phyloP scores from a whole-genome alignment of 2,329 filamentous ascomycete genomes.

The Diatrype stigma region DNA sequence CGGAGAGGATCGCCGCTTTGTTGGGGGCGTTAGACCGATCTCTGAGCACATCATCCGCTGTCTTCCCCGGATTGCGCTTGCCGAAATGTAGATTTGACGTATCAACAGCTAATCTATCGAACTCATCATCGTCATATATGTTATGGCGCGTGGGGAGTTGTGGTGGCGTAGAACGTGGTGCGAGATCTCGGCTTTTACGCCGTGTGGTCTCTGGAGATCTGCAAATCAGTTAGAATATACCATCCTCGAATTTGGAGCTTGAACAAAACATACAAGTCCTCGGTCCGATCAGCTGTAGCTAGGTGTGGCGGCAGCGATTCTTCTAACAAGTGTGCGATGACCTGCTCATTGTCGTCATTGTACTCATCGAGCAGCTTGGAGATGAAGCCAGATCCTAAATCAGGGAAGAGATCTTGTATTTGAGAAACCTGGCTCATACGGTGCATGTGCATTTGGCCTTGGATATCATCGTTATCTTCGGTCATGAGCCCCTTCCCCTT shows the following conservation, averaged over 20 bases:
- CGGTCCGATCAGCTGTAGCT: slow-evolving; percentile 56
- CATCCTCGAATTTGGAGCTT: neutral
- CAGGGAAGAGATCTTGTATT: slow-evolving; percentile 89
- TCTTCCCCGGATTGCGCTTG: slow-evolving; percentile 58
- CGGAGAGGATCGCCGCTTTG: slow-evolving; percentile 84
- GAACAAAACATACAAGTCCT: slow-evolving; percentile 51
- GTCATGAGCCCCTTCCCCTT: slow-evolving; percentile 58
- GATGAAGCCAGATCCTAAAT: slow-evolving; percentile 79
- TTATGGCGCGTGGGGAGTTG: slow-evolving; percentile 61
- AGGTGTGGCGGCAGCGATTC: slow-evolving; percentile 69
- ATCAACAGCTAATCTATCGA: slow-evolving; percentile 66
- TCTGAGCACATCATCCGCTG: slow-evolving; percentile 67
- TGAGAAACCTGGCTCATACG: slow-evolving; percentile 80
- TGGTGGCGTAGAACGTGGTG: slow-evolving; percentile 56
- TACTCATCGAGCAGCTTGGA: slow-evolving; percentile 77
- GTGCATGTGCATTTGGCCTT: slow-evolving; percentile 65
- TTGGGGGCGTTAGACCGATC: slow-evolving; percentile 62
- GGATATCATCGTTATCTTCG: slow-evolving; percentile 32
- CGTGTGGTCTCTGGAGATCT: slow-evolving; percentile 24
- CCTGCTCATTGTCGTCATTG: slow-evolving; percentile 68
- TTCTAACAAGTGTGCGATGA: slow-evolving; percentile 78
- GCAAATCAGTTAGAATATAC: slow-evolving; percentile 5
- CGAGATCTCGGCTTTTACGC: slow-evolving; percentile 40
- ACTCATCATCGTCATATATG: slow-evolving; percentile 74
- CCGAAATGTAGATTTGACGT: slow-evolving; percentile 73